Conservation (phyloP, 1,284 basidiomycete species). For the Sanghuangporus baumii region DNA sequence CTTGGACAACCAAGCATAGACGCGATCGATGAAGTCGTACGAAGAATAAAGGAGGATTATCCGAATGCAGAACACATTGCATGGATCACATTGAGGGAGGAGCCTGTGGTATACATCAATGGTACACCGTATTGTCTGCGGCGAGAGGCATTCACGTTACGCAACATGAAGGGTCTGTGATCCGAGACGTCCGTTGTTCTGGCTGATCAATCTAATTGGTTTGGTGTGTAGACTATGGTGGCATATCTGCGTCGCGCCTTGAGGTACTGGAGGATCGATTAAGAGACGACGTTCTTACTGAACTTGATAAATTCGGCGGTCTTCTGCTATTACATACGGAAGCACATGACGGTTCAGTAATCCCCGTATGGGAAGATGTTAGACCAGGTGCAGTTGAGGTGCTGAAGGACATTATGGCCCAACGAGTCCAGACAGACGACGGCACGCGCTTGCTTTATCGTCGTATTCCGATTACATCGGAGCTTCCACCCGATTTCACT, state of each 20-base stretch:
- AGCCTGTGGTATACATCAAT: conserved; percentile 94
- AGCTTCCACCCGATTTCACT: conserved; percentile 63
- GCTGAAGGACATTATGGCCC: conserved; percentile 86
- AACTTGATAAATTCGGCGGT: conserved; percentile 81
- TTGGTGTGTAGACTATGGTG: conserved; percentile 71
- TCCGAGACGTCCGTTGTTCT: background rate
- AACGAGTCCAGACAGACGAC: conserved; percentile 37
- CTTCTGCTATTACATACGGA: conserved; percentile 90
- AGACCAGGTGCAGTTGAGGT: conserved; percentile 74
- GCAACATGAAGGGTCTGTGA: conserved; percentile 77
- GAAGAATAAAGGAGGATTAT: conserved; percentile 58
- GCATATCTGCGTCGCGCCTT: conserved; percentile 83
- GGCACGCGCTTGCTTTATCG: conserved; percentile 70
- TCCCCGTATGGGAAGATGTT: conserved; percentile 95
- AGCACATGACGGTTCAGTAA: conserved; percentile 80
- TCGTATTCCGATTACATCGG: conserved; percentile 89
- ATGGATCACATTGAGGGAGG: conserved; percentile 93
- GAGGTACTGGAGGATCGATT: conserved; percentile 91
- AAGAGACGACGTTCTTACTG: conserved; percentile 83
- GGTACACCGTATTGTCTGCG: conserved; percentile 78
- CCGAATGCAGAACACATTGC: conserved; percentile 62
- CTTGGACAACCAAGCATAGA: conserved; percentile 90
- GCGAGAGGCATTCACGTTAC: conserved; percentile 72
- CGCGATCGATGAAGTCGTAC: conserved; percentile 83
- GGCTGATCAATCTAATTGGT: background rate